These are phyloP conservation scores for Aspergillus diversus DNA, from an alignment of 495 filamentous ascomycete species.

Conservation along the genomic window DNA sequence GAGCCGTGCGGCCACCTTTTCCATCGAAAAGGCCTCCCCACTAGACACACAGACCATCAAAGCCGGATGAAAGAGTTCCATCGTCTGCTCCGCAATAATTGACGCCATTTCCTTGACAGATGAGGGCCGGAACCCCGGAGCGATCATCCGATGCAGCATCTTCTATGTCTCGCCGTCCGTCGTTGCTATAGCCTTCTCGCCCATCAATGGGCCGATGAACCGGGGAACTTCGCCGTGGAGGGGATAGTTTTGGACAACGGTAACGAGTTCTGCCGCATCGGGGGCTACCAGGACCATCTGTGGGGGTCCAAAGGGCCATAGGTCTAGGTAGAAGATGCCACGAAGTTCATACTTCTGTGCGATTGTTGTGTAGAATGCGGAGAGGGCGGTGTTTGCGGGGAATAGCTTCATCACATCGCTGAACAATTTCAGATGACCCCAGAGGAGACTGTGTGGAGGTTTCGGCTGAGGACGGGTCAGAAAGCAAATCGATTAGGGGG, in stretches of 20 bases:
- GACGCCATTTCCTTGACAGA: neutral
- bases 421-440: neutral
- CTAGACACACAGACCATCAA: neutral
- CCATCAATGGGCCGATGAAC: neutral
- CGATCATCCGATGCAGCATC: neutral
- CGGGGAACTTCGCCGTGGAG: neutral
- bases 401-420: neutral
- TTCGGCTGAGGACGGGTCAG: neutral
- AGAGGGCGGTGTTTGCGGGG: neutral
- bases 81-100: neutral
- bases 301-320: constrained; percentile 3
- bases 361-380: neutral
- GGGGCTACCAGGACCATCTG: constrained; percentile 1
- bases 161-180: neutral
- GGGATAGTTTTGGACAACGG: neutral
- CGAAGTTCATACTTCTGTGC: neutral
- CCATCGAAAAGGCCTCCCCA: neutral
- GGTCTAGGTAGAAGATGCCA: neutral
- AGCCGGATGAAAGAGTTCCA: neutral
- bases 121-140: neutral
- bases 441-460: constrained; percentile 3
- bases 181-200: neutral
- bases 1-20: neutral
- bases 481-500: neutral
- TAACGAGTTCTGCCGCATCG: neutral